These are phyloP conservation scores for Cryomyces antarcticus DNA, from an alignment of 495 filamentous ascomycete genomes.

Conservation along the genomic window DNA sequence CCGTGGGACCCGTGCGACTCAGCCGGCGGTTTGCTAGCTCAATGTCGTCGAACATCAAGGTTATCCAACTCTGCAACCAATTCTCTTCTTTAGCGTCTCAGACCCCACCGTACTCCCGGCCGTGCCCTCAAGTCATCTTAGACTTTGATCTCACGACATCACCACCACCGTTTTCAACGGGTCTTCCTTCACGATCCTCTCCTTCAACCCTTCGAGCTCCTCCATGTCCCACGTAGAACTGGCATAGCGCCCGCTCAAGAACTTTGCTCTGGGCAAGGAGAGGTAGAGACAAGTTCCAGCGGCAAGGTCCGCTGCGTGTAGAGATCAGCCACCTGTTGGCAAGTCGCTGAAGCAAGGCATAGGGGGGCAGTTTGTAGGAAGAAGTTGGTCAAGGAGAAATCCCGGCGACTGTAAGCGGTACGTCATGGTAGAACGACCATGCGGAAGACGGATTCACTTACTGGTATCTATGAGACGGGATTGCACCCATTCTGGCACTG, in stretches of 20 bases:
- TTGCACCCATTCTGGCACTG: neutral
- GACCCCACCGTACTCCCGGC: too few species aligned
- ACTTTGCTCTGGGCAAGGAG: neutral
- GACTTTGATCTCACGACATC: too few species aligned
- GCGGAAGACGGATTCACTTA: too few species aligned
- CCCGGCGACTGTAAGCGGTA: too few species aligned
- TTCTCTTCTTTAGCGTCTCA: too few species aligned
- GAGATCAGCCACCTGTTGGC: too few species aligned
- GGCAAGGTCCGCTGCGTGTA: neutral
- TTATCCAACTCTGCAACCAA: too few species aligned
- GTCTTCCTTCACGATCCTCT: slow-evolving; percentile 5
- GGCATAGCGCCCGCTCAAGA: slow-evolving; percentile 5
- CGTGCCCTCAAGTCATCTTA: too few species aligned
- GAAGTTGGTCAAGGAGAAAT: neutral
- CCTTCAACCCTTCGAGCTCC: slow-evolving; percentile 3
- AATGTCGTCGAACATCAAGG: too few species aligned
- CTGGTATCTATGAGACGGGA: neutral
- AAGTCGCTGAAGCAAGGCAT: neutral
- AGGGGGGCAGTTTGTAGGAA: neutral
- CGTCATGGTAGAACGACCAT: too few species aligned
- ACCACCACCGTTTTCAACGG: slow-evolving; percentile 3
- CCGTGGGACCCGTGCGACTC: too few species aligned
- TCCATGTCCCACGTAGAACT: slow-evolving; percentile 5
- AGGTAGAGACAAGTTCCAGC: neutral
- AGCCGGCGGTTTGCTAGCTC: too few species aligned